Evolutionary conservation across 768 basidiomycete species (phyloP), one percentile per base, ranked within the genome.

Genomic region (Lactarius deliciosus): DNA sequence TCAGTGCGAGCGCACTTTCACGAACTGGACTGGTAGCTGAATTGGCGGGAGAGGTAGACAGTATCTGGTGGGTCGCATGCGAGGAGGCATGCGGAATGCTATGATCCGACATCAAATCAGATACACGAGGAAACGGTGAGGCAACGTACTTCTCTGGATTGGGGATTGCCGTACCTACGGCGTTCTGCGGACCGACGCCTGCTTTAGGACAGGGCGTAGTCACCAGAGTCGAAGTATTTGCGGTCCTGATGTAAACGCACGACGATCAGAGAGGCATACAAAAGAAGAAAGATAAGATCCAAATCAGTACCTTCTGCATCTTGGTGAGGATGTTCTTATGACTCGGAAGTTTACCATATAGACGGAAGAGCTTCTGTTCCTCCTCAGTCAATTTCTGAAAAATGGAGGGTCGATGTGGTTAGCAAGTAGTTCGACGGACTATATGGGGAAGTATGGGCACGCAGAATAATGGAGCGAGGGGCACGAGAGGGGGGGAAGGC

Each of bases 141-240:
- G 66, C 54, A 55, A 80, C 92, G 69, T 74, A 96, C 95, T 92
- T 93, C 79, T 98, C 93, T 34, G 97, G 96, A 77, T 92, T 95
- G n/a, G 97, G 96, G 71, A 98, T 98, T 41, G 94, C 92, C 10
- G 96, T 98, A 34, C 97, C 97, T 63, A 98, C 94, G 3, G 86
- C 83, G 69, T 83, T 91, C 76, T 93, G 92, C 57, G 92, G 89
- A n/a, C 89, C 83, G 57, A 90, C 88, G 32, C 97, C 91, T 3
- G 97, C 97, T 77, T 98, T 98, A n/a, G 60, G 94, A 94, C 71
- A 99, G 82, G 36, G 96, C 96, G 74, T 98, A 98, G 77, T 99
- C 97, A 65, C 97, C 97, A 64, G 96, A 98, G 79, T 98, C 97
- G 77, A 99, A 99, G 80, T 94, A 99, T 79, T 98, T 98, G 74